Percentiles rank a stretch among this genome's conserved stretches.
Conservation (phyloP, 2,329 filamentous ascomycete species). For the Alternaria triticina region DNA sequence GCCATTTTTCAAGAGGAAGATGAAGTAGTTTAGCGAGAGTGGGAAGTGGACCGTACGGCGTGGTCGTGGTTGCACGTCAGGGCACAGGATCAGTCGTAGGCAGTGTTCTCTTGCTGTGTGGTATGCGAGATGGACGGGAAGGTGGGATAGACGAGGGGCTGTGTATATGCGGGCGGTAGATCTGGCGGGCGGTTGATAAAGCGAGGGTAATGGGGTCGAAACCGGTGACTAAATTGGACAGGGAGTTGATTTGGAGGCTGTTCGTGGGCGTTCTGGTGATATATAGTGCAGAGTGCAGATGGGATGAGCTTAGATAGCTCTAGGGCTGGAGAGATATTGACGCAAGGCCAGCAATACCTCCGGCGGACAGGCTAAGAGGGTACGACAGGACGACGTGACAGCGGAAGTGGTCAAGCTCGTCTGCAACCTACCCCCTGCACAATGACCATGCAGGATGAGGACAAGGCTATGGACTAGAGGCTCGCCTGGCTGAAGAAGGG, state of each 20-base stretch:
- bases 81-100: constrained; percentile 15
- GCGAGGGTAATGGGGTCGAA: constrained; percentile 41
- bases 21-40: constrained; percentile 20
- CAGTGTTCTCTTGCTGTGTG: constrained; percentile 12
- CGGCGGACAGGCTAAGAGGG: constrained; percentile 33
- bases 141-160: constrained; percentile 37
- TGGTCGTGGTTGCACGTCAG: constrained; percentile 17
- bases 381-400: constrained; percentile 41
- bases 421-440: constrained; percentile 44
- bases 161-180: constrained; percentile 43
- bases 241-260: constrained; percentile 35
- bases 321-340: constrained; percentile 42
- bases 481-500: constrained; percentile 30
- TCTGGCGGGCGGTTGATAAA: constrained; percentile 40
- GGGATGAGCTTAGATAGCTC: constrained; percentile 39
- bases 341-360: constrained; percentile 30
- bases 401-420: constrained; percentile 43
- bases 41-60: constrained; percentile 17
- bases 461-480: constrained; percentile 45
- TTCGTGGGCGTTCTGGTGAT: constrained; percentile 42
- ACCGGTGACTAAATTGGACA: constrained; percentile 40
- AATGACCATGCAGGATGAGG: constrained; percentile 43
- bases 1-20: constrained; percentile 66
- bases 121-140: constrained; percentile 17
- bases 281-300: constrained; percentile 42